Base-by-base conservation (phyloP, 176 grass and related monocot species). In the Themeda triandra region DNA sequence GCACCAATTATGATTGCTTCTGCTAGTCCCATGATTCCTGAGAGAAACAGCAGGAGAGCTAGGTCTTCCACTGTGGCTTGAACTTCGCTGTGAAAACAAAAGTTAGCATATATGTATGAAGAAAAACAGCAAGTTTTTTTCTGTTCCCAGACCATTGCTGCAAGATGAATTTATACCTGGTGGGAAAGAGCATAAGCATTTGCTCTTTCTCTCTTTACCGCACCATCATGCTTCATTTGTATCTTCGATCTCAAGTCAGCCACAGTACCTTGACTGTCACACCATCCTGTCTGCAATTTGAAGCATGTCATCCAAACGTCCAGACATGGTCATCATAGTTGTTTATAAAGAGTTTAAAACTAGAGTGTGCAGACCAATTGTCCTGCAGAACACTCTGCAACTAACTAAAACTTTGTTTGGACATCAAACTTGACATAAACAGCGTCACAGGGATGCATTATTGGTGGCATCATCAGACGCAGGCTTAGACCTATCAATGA, bases 171-270 rank as follows among this genome's bases (percentile, higher is more conserved):
- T 73, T 6, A 73, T 81, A 98, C 95, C 92, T 89, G 86, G 63
- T 93, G 92, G 33, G 87, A 91, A 71, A 88, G 86, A 77, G 92
- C 84, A 72, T 98, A 98, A 80, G 95, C 70, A 63, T 87, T 88
- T 10, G 91, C 89, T 45, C 92, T 91, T 28, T 95, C 95, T 85
- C 92, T 91, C 72, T 90, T 98, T 15, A 93, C 80, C 12, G 87
- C 91, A 79, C 91, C 95, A 74, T 93, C 89, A 40, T 90, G 91
- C 85, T 89, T 98, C 91, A 95, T 88, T 13, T 95, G 85, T 37
- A 95, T 78, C 79, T 93, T 95, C 67, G 92, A 69, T 88, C 54
- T 91, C 11, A 98, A 31, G 66, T 93, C 95, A 66, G 90, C 89
- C 27, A 91, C 39, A 66, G 89, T 98, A 45, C 92, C 91, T 77